Evolutionary conservation across 2,329 filamentous ascomycete genomes (phyloP).

Genomic region (Penicillium polonicum): DNA sequence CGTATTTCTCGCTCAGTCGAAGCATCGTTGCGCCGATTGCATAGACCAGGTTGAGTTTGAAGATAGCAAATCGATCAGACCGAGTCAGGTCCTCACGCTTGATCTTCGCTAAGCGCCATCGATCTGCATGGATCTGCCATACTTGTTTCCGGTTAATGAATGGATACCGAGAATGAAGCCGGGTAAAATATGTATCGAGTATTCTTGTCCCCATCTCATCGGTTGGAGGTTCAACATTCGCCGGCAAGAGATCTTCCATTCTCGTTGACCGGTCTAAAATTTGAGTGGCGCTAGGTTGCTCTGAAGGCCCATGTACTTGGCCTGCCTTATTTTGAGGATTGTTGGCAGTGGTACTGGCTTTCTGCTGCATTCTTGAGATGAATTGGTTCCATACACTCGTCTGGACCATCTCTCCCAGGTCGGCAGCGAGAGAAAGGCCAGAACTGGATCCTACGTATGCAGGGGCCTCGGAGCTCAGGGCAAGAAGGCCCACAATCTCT

Average conservation of each 20-base stretch:
- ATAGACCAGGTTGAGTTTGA: constrained; percentile 55
- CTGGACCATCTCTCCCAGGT: constrained; percentile 55
- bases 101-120: constrained; percentile 39
- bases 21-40: constrained; percentile 53
- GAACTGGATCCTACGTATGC: constrained; percentile 53
- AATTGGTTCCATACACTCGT: constrained; percentile 56
- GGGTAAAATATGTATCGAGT: constrained; percentile 47
- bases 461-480: constrained; percentile 48
- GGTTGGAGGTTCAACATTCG: constrained; percentile 48
- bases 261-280: constrained; percentile 34
- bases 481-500: constrained; percentile 53
- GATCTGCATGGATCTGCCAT: constrained; percentile 45
- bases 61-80: constrained; percentile 47
- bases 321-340: constrained; percentile 8
- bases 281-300: constrained; percentile 18
- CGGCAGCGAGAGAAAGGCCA: constrained; percentile 50
- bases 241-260: constrained; percentile 37
- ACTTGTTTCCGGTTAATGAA: constrained; percentile 50
- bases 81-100: constrained; percentile 37
- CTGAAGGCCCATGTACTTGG: constrained; percentile 10
- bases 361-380: constrained; percentile 32
- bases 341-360: constrained; percentile 17
- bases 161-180: constrained; percentile 52
- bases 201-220: constrained; percentile 48
- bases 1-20: constrained; percentile 48